Conservation (phyloP, 1,139 yeast species). For the Geotrichum carabidarum region DNA sequence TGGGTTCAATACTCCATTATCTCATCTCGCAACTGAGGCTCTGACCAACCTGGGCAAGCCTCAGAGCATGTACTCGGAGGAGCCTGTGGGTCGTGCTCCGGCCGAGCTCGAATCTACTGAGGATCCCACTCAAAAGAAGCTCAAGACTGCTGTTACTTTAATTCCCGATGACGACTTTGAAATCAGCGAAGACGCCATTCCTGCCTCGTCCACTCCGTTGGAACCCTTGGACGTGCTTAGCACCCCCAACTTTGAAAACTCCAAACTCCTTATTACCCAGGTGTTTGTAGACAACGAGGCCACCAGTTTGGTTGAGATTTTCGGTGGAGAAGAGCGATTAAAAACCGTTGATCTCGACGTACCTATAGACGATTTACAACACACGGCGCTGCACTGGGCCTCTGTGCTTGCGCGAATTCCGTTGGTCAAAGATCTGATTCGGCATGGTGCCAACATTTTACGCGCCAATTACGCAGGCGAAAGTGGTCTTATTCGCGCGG, state of each 20-base stretch:
- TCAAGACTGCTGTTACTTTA: not conserved
- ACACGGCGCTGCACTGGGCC: slow-evolving; percentile 94
- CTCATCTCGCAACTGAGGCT: slow-evolving; percentile 18
- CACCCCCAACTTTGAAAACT: slow-evolving; percentile 42
- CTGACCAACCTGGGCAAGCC: slow-evolving; percentile 14
- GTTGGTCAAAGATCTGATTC: slow-evolving; percentile 66
- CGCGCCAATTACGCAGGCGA: slow-evolving; percentile 83
- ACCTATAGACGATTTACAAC: slow-evolving; percentile 88
- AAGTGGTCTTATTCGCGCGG: slow-evolving; percentile 82
- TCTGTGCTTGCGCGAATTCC: slow-evolving; percentile 79
- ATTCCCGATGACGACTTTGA: slow-evolving; percentile 31
- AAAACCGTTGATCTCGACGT: slow-evolving; percentile 47
- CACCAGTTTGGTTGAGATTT: slow-evolving; percentile 38
- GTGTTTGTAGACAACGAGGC: slow-evolving; percentile 49
- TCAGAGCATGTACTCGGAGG: not conserved
- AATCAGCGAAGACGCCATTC: slow-evolving; percentile 26
- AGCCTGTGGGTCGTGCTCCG: slow-evolving; percentile 3
- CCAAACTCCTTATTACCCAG: slow-evolving; percentile 55
- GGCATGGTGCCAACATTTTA: slow-evolving; percentile 61
- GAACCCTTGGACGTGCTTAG: slow-evolving; percentile 47
- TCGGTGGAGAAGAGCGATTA: slow-evolving; percentile 21
- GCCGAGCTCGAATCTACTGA: slow-evolving; percentile 17
- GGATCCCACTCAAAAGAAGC: slow-evolving; percentile 11
- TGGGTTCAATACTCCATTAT: slow-evolving; percentile 15
- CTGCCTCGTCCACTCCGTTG: slow-evolving; percentile 37